These are phyloP conservation scores for Carex kokanica DNA, from an alignment of 176 grass and related monocot genomes.

Conservation along the genomic window DNA sequence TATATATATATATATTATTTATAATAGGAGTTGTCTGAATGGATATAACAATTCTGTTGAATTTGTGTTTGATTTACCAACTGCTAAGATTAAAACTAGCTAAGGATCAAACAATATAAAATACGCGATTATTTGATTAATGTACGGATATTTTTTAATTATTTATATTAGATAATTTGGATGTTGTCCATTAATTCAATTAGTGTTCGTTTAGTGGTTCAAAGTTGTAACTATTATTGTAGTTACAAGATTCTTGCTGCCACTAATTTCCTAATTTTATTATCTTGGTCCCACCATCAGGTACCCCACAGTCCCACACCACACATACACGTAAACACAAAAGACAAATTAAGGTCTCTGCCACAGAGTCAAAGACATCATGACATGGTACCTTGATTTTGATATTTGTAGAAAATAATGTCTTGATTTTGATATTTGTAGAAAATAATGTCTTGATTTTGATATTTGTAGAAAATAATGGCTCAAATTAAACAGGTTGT, in stretches of 20 bases:
- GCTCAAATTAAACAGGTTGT: background rate
- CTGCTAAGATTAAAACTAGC: too few species aligned
- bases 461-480: background rate
- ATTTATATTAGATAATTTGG: too few species aligned
- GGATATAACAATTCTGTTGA: too few species aligned
- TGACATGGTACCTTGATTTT: background rate
- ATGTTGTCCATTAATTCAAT: background rate
- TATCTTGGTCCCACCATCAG: background rate
- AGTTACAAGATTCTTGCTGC: slow-evolving; percentile 3
- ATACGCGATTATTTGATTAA: too few species aligned
- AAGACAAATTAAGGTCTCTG: background rate
- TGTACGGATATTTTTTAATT: too few species aligned
- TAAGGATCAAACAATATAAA: too few species aligned
- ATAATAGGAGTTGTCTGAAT: too few species aligned
- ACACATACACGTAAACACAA: background rate
- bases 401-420: too few species aligned
- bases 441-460: too few species aligned
- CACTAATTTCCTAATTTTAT: background rate
- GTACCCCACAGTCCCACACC: background rate
- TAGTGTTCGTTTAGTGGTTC: background rate
- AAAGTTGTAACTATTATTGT: background rate
- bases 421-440: too few species aligned
- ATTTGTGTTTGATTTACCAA: too few species aligned
- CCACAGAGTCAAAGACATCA: background rate
- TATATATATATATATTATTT: too few species aligned